Conservation (phyloP, 2,329 filamentous ascomycete genomes). For the Tolypocladium album region DNA sequence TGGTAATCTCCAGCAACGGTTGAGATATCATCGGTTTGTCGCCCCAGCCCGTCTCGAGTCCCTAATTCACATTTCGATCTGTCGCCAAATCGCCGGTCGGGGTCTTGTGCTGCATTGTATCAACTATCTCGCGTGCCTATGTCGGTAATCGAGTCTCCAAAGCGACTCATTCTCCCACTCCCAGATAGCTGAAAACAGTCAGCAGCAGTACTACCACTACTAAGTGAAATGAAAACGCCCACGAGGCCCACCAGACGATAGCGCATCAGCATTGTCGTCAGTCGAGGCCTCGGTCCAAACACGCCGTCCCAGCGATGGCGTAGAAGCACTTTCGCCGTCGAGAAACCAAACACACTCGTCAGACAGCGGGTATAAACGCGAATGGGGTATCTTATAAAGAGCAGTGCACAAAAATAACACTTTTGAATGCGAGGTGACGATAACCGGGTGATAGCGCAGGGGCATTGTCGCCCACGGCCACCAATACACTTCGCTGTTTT, state of each 20-base stretch:
- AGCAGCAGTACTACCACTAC: no score
- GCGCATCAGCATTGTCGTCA: conserved; percentile 43
- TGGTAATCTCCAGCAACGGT: background rate
- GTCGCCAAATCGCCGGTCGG: background rate
- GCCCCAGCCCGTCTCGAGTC: background rate
- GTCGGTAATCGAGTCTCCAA: background rate
- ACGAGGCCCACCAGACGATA: conserved; percentile 39
- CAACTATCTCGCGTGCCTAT: background rate
- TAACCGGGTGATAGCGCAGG: conserved; percentile 5
- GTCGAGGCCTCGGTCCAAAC: conserved; percentile 33
- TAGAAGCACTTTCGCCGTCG: conserved; percentile 45
- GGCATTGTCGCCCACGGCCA: conserved; percentile 1
- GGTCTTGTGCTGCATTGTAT: background rate
- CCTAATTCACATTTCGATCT: background rate
- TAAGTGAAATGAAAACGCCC: conserved; percentile 23
- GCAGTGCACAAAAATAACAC: conserved; percentile 9
- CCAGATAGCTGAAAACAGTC: background rate
- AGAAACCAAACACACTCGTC: conserved; percentile 25
- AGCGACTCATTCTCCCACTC: background rate
- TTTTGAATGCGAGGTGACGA: background rate
- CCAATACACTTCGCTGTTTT: background rate
- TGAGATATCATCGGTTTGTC: background rate
- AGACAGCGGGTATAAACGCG: conserved; percentile 33
- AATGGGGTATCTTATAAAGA: conserved; percentile 31
- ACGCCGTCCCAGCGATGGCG: conserved; percentile 46